Evolutionary conservation across 129 eudicot genomes (phyloP).

Genomic region (Kitagawia praeruptora): DNA sequence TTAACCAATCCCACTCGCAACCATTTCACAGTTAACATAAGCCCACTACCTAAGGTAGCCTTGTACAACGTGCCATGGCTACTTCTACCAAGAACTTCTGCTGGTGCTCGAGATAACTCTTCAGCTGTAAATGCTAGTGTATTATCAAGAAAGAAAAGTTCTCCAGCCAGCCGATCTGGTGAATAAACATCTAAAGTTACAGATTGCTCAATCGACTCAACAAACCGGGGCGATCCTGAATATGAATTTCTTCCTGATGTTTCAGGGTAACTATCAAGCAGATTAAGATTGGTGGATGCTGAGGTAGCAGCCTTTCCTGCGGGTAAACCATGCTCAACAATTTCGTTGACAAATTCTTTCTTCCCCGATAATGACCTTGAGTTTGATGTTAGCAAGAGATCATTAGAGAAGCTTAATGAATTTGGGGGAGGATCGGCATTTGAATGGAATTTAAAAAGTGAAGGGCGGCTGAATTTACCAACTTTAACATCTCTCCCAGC

Average conservation of each 20-base stretch:
- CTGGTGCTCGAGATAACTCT: slow-evolving; percentile 93
- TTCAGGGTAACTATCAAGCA: slow-evolving; percentile 36
- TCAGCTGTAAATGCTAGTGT: slow-evolving; percentile 78
- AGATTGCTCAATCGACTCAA: slow-evolving; percentile 60
- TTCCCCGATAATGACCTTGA: slow-evolving; percentile 74
- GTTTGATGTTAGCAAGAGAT: slow-evolving; percentile 73
- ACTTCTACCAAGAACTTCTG: slow-evolving; percentile 98
- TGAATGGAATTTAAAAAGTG: slow-evolving; percentile 35
- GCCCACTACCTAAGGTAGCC: slow-evolving; percentile 82
- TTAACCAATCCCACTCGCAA: slow-evolving; percentile 95
- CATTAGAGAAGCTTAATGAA: slow-evolving; percentile 70
- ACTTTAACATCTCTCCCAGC: slow-evolving; percentile 49
- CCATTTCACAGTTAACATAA: slow-evolving; percentile 90
- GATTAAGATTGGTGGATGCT: slow-evolving; percentile 34
- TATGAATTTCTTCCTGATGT: slow-evolving; percentile 81
- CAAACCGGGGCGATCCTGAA: slow-evolving; percentile 75
- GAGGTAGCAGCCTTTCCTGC: slow-evolving; percentile 26
- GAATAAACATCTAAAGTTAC: slow-evolving; percentile 79
- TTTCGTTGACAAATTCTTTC: slow-evolving; percentile 44
- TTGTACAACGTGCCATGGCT: slow-evolving; percentile 95
- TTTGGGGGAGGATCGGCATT: slow-evolving; percentile 38
- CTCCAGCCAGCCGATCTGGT: slow-evolving; percentile 94
- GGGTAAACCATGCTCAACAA: slow-evolving; percentile 41
- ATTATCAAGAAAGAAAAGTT: slow-evolving; percentile 67
- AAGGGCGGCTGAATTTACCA: slow-evolving; percentile 55